Evolutionary conservation across 1,139 yeast genomes (phyloP).

Genomic region (Saccharomyces hybrid): DNA sequence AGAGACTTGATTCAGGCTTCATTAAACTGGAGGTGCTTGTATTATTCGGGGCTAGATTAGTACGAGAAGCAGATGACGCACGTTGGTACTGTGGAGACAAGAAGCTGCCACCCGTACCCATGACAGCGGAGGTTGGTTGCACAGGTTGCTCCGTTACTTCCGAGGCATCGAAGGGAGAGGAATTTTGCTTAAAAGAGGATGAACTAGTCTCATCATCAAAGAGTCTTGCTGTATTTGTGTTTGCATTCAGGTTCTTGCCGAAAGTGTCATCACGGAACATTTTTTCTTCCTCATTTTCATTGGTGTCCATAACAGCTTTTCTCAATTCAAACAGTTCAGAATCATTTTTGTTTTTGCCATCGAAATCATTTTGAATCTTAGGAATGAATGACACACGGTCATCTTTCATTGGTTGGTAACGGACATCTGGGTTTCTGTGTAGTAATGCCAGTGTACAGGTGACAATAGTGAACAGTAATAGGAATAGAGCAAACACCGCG

Average conservation of each 20-base stretch:
- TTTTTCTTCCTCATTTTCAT: constrained; percentile 39
- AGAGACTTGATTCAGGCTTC: constrained; percentile 29
- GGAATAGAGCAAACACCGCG: constrained; percentile 79
- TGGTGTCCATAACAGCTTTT: constrained; percentile 79
- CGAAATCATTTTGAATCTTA: constrained; percentile 30
- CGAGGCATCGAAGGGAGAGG: constrained; percentile 6
- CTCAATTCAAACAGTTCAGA: constrained; percentile 76
- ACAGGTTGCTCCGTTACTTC: constrained; percentile 17
- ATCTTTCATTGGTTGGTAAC: constrained; percentile 95
- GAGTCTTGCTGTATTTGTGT: constrained; percentile 10
- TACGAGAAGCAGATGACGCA: constrained; percentile 3
- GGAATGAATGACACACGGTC: constrained; percentile 88
- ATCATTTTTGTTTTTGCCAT: constrained; percentile 38
- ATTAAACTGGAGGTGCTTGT: constrained; percentile 8
- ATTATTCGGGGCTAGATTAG: neutral
- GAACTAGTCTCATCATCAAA: constrained; percentile 27
- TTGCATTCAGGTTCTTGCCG: constrained; percentile 13
- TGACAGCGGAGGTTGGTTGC: constrained; percentile 34
- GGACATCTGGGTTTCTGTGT: constrained; percentile 87
- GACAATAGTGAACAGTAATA: constrained; percentile 76
- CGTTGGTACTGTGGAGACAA: constrained; percentile 1
- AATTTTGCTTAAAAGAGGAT: constrained; percentile 16
- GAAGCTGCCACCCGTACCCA: constrained; percentile 5
- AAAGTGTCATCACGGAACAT: constrained; percentile 22
- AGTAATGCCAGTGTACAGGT: constrained; percentile 79